Evolutionary conservation across 208 protist genomes (phyloP), one percentile per base, ranked within the genome.

Genomic region (Acanthamoeba sp.): DNA sequence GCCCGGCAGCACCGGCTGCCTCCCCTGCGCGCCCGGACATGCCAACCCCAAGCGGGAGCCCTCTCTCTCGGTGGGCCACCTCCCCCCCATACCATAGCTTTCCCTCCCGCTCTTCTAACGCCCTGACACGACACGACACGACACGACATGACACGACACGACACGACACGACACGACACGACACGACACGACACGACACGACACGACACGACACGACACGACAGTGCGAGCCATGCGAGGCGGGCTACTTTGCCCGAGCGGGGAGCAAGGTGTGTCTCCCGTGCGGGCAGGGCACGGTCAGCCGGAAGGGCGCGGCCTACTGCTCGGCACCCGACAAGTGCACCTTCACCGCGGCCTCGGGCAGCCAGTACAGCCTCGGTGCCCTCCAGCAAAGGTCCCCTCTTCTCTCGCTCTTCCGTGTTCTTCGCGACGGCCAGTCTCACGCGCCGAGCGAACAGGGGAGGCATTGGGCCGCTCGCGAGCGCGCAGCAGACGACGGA

Each of bases 221-320:
- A 34, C 48, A 64, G 45, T 90, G 52, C 36, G 84, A 29, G 36
- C 57, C 34, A 10, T 90, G 84, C 50, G n/a, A 64, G 57, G 45
- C 32, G 73, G 73, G 36, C 32, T 42, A 59, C 32, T 90, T 90
- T 66, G 84, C 84, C 2, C 9, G 14, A 1, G 84, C 29, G 34
- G 84, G 84, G 2, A 90, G 52, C 48, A 18, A 29, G 45, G 84
- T 1, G 34, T 90, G 84, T 27, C 20, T 64, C 29, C 84, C 84
- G 34, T 90, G 84, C 20, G 84, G 84, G 27, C 16, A 64, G 50
- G 84, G 55, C n/a, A 91, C 84, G 16, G 55, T 73, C 24, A 91
- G 84, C 42, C 32, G 55, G 7, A 14, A 32, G 59, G 84, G 84
- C 24, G 50, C 84, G 34, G 84, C 84, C 18, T 91, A 62, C 52